A percentile compares a stretch with the other conserved stretches of the same genome.
These are phyloP conservation scores for Colletotrichum plurivorum DNA, from an alignment of 2,329 filamentous ascomycete species.

Conservation along the genomic window DNA sequence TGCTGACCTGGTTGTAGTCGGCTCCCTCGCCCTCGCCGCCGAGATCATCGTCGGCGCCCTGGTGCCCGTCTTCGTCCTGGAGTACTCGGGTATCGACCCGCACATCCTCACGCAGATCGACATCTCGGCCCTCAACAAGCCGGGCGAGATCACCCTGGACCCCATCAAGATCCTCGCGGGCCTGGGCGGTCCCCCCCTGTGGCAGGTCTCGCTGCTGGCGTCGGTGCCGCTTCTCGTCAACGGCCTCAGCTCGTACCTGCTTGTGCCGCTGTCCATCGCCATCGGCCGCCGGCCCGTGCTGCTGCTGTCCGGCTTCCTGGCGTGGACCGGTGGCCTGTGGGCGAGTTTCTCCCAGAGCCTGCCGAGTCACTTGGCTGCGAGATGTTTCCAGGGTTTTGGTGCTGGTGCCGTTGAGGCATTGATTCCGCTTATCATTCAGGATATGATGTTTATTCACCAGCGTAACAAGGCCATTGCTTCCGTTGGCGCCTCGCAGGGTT, in stretches of 20 bases:
- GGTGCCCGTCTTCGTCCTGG: slow-evolving; percentile 51
- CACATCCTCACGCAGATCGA: slow-evolving; percentile 46
- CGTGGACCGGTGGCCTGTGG: slow-evolving; percentile 54
- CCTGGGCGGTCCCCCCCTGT: slow-evolving; percentile 47
- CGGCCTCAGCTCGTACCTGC: slow-evolving; percentile 52
- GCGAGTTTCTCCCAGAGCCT: slow-evolving; percentile 51
- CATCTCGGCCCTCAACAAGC: slow-evolving; percentile 39
- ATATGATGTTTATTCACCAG: slow-evolving; percentile 56
- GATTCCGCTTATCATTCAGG: slow-evolving; percentile 55
- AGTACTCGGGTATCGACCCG: slow-evolving; percentile 51
- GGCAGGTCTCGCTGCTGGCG: slow-evolving; percentile 48
- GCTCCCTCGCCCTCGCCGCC: slow-evolving; percentile 39
- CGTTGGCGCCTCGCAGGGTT: slow-evolving; percentile 47
- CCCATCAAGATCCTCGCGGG: slow-evolving; percentile 49
- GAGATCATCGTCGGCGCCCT: slow-evolving; percentile 48
- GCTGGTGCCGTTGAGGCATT: slow-evolving; percentile 53
- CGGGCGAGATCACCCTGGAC: slow-evolving; percentile 43
- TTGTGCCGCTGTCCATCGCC: slow-evolving; percentile 55
- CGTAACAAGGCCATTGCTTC: slow-evolving; percentile 51
- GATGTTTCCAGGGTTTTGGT: slow-evolving; percentile 52
- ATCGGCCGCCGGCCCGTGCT: slow-evolving; percentile 54
- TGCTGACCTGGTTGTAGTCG: slow-evolving; percentile 26
- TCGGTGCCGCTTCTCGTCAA: slow-evolving; percentile 53
- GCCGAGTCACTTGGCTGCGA: slow-evolving; percentile 49
- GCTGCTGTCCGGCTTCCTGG: slow-evolving; percentile 49